Conservation (phyloP, 2,329 filamentous ascomycete genomes). For the Fusarium pseudograminearum region DNA sequence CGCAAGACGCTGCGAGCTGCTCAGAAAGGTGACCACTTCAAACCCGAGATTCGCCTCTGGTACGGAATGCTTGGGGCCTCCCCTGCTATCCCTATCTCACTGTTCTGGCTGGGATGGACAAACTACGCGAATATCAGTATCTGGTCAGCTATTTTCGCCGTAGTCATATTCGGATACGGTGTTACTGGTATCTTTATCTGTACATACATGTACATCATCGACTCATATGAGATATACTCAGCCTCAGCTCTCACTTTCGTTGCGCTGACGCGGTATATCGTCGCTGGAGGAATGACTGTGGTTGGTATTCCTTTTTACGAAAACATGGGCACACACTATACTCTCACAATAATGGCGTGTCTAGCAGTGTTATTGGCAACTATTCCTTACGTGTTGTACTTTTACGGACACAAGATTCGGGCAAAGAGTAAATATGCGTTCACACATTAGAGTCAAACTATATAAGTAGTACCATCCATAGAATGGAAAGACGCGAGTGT, state of each 20-base stretch:
- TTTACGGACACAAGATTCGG: slow-evolving; percentile 39
- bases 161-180: slow-evolving; percentile 58
- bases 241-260: slow-evolving; percentile 52
- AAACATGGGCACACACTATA: slow-evolving; percentile 51
- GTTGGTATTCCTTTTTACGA: slow-evolving; percentile 52
- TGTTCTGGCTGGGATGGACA: slow-evolving; percentile 66
- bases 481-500: neutral
- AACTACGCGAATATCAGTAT: slow-evolving; percentile 56
- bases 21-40: slow-evolving; percentile 36
- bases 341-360: slow-evolving; percentile 51
- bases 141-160: slow-evolving; percentile 60
- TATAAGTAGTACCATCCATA: neutral
- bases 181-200: slow-evolving; percentile 50
- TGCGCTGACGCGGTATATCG: slow-evolving; percentile 48
- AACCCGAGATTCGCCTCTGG: slow-evolving; percentile 57
- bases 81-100: slow-evolving; percentile 56
- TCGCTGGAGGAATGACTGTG: slow-evolving; percentile 52
- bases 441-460: neutral
- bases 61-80: slow-evolving; percentile 59
- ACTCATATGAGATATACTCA: slow-evolving; percentile 51
- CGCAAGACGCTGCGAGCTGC: slow-evolving; percentile 49
- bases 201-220: slow-evolving; percentile 54
- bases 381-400: slow-evolving; percentile 49
- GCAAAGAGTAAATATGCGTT: slow-evolving; percentile 42
- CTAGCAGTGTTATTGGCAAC: slow-evolving; percentile 47